phyloP scores from a whole-genome alignment of 1,284 basidiomycete genomes.

The Trichosporon sp. region DNA sequence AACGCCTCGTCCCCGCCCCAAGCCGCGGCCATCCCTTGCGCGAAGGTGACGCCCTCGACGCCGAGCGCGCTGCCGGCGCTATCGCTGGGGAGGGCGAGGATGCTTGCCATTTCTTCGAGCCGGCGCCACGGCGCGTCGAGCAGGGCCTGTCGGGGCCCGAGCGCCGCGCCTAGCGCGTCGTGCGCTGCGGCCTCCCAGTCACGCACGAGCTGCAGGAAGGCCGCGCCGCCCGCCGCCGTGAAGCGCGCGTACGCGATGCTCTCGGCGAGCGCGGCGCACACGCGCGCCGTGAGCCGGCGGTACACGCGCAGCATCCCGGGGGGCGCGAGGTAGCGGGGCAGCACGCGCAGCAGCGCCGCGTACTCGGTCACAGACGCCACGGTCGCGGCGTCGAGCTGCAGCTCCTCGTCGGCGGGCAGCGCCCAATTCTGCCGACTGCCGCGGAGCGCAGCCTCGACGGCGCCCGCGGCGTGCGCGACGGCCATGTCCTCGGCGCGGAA shows the following conservation, averaged over 20 bases:
- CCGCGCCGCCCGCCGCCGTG: conserved; percentile 56
- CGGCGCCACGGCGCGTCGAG: conserved; percentile 67
- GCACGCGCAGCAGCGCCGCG: conserved; percentile 64
- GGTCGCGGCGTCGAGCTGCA: conserved; percentile 58
- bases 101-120: conserved; percentile 62
- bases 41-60: conserved; percentile 63
- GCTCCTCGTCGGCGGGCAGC: background rate
- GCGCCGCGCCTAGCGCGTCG: conserved; percentile 26
- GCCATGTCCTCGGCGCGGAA: conserved; percentile 78
- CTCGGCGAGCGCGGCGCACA: conserved; percentile 71
- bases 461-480: conserved; percentile 68
- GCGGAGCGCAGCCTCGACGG: conserved; percentile 70
- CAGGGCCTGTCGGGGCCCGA: background rate
- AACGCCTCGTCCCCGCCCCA: conserved; percentile 69
- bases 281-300: conserved; percentile 60
- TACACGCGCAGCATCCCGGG: conserved; percentile 60
- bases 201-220: conserved; percentile 65
- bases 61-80: conserved; percentile 57
- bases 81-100: conserved; percentile 58
- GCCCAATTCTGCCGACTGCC: conserved; percentile 24
- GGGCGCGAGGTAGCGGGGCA: conserved; percentile 60
- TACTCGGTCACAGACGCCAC: conserved; percentile 66
- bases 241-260: conserved; percentile 72
- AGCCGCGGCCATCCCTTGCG: conserved; percentile 70
- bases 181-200: conserved; percentile 73